Evolutionary conservation across 768 basidiomycete species (phyloP).

Genomic region (Russula sp.): DNA sequence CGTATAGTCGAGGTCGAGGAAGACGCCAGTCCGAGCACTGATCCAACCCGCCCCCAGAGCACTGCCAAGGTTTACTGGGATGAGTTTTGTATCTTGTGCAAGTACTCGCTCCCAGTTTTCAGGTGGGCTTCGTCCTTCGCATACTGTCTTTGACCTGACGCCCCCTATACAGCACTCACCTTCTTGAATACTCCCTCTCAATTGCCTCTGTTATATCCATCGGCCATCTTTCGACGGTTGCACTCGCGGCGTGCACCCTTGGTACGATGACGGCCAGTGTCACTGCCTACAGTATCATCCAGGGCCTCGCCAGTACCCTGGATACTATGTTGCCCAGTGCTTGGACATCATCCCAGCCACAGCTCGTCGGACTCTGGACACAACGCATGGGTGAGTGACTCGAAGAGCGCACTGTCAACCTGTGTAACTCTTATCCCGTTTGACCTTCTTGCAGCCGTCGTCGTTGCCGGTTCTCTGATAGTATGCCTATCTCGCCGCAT

Average conservation of each 20-base stretch:
- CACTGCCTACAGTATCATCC: conserved; percentile 75
- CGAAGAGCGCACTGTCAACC: neutral
- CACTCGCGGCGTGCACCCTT: conserved; percentile 69
- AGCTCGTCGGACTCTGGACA: conserved; percentile 85
- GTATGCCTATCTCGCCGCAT: conserved; percentile 43
- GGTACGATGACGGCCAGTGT: conserved; percentile 51
- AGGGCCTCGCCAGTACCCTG: conserved; percentile 78
- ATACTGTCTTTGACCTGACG: conserved; percentile 1
- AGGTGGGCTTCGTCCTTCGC: conserved; percentile 42
- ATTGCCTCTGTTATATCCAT: conserved; percentile 82
- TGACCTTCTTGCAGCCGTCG: conserved; percentile 49
- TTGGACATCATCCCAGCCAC: conserved; percentile 85
- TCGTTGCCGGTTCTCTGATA: conserved; percentile 55
- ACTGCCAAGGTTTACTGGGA: conserved; percentile 47
- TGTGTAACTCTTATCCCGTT: neutral
- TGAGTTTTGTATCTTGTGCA: conserved; percentile 55
- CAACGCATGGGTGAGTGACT: conserved; percentile 73
- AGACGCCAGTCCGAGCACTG: conserved; percentile 36
- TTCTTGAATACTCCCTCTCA: conserved; percentile 84
- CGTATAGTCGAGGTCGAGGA: conserved; percentile 50
- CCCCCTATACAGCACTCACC: conserved; percentile 54
- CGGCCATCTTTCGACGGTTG: conserved; percentile 86
- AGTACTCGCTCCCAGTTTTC: conserved; percentile 70
- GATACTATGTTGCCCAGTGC: conserved; percentile 94
- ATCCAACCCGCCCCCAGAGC: neutral